Conservation (phyloP, 1,284 basidiomycete species). For the Cutaneotrichosporon sp. region DNA sequence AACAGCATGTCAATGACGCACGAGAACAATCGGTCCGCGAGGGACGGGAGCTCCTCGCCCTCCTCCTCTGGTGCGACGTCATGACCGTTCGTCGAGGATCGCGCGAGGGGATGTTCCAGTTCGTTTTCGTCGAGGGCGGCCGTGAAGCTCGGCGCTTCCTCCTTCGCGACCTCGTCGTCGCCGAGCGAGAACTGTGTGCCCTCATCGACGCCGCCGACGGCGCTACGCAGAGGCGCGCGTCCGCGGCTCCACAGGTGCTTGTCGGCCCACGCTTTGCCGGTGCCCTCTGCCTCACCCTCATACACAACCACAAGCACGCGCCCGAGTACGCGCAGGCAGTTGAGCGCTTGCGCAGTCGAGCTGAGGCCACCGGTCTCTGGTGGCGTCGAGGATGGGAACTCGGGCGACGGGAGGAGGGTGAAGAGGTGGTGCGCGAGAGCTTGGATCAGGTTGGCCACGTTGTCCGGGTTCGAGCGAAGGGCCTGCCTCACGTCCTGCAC, state of each 20-base stretch:
- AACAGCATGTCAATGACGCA: constrained; percentile 80
- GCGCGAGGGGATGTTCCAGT: constrained; percentile 8
- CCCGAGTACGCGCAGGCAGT: constrained; percentile 79
- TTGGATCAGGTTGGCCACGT: constrained; percentile 75
- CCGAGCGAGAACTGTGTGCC: constrained; percentile 58
- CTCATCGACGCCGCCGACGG: constrained; percentile 3
- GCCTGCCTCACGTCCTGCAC: constrained; percentile 81
- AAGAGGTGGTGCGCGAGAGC: constrained; percentile 73
- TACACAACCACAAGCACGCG: constrained; percentile 84
- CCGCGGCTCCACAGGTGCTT: constrained; percentile 16
- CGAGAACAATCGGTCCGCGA: constrained; percentile 74
- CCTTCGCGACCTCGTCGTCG: constrained; percentile 64
- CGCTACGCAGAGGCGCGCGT: background rate
- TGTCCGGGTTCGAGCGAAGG: constrained; percentile 75
- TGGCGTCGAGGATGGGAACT: constrained; percentile 63
- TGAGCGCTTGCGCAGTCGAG: constrained; percentile 74
- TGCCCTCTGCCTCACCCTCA: constrained; percentile 65
- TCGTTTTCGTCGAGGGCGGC: constrained; percentile 41
- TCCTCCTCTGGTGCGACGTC: constrained; percentile 25
- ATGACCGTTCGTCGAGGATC: constrained; percentile 32
- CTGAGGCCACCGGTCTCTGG: constrained; percentile 44
- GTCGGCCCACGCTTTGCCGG: constrained; percentile 21
- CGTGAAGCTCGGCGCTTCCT: constrained; percentile 41
- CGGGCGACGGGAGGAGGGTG: constrained; percentile 74
- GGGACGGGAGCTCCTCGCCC: constrained; percentile 61